Conservation (phyloP, 2,329 filamentous ascomycete species). For the Paecilomyces sp. region DNA sequence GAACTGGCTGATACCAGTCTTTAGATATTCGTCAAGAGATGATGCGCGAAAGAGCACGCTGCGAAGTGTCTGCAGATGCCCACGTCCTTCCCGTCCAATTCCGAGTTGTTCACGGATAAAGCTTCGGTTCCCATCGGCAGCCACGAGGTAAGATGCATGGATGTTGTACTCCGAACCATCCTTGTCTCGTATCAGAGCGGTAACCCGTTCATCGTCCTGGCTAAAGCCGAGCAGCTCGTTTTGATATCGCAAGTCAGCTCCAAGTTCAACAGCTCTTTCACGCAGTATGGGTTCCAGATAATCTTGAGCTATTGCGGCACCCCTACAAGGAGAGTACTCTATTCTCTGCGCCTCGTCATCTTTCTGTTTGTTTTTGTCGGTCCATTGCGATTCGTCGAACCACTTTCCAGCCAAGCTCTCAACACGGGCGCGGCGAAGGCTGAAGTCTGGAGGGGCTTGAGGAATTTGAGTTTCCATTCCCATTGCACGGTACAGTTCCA, state of each 20-base stretch:
- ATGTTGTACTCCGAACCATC: slow-evolving; percentile 10
- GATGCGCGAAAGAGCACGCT: slow-evolving; percentile 12
- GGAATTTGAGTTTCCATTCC: no score
- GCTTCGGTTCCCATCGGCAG: slow-evolving; percentile 20
- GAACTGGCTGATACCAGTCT: slow-evolving; percentile 8
- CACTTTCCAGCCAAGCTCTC: no score
- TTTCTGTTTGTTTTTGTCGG: no score
- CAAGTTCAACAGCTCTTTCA: slow-evolving; percentile 21
- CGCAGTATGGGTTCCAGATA: slow-evolving; percentile 34
- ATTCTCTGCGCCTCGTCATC: no score
- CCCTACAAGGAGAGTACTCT: no score
- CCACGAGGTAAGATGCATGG: slow-evolving; percentile 30
- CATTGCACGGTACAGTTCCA: no score
- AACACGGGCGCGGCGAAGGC: no score
- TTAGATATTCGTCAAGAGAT: neutral
- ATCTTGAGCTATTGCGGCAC: slow-evolving; percentile 7
- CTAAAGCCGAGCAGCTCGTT: slow-evolving; percentile 17
- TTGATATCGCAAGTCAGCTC: slow-evolving; percentile 28
- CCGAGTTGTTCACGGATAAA: neutral
- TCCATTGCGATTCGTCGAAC: no score
- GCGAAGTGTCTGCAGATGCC: slow-evolving; percentile 11
- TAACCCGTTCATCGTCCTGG: slow-evolving; percentile 19
- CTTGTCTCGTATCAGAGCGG: slow-evolving; percentile 12
- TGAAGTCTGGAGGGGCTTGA: no score
- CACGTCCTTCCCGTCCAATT: slow-evolving; percentile 10